phyloP scores from a whole-genome alignment of 2,329 filamentous ascomycete species.

The Camillea tinctor region DNA sequence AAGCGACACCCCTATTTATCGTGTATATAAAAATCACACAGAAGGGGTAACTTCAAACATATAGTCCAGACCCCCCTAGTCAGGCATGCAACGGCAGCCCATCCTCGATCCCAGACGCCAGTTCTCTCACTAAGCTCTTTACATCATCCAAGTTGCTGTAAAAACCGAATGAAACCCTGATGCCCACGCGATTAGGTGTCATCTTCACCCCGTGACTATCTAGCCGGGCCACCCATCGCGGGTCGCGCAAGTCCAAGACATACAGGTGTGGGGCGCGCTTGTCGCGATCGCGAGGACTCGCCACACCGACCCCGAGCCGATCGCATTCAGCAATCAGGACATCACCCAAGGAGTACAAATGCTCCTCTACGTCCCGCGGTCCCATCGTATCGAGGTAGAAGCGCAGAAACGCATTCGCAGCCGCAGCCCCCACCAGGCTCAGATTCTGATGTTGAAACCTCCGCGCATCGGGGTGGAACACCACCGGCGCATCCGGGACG shows the following conservation, averaged over 20 bases:
- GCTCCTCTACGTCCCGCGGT: constrained; percentile 23
- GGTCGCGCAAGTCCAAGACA: constrained; percentile 22
- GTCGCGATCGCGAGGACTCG: constrained; percentile 19
- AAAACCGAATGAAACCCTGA: background rate
- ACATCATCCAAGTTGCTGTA: background rate
- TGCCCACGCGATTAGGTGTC: background rate
- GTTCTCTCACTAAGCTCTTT: background rate
- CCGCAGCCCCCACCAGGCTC: constrained; percentile 23
- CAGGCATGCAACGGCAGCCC: background rate
- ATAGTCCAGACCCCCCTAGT: background rate
- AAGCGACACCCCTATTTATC: too few species aligned
- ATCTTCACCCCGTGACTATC: background rate
- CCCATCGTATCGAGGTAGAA: constrained; percentile 30
- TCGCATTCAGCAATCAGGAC: constrained; percentile 17
- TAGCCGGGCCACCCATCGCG: background rate
- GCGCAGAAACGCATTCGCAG: constrained; percentile 24
- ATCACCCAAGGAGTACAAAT: constrained; percentile 27
- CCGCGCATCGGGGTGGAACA: constrained; percentile 24
- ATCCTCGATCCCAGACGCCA: background rate
- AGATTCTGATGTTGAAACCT: constrained; percentile 34
- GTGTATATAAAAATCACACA: too few species aligned
- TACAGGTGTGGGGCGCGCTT: constrained; percentile 31
- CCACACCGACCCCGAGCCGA: constrained; percentile 20
- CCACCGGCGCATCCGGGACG: constrained; percentile 14
- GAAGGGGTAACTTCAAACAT: too few species aligned